Evolutionary conservation across 169 alveolate genomes (phyloP), one percentile per base, ranked within the genome.

Genomic region (Cryptosporidium sp.): DNA sequence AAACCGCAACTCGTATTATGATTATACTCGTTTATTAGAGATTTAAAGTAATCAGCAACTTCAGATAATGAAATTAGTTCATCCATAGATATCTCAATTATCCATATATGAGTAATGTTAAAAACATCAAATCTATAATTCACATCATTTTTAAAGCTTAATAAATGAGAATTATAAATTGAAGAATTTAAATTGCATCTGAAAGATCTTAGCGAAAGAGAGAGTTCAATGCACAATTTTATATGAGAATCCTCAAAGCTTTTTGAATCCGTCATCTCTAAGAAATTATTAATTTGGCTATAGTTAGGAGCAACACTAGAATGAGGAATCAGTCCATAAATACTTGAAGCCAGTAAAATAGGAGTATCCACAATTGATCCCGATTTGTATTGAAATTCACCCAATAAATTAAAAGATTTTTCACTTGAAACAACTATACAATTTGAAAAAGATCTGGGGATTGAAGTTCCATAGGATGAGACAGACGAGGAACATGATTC

Each of bases 371-470:
- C 50, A 16, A 65, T 35, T 31, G 0, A 5, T 33, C 71, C 71
- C 8, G 86, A 73, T 51, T 41, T 26, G 29, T 73, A 52, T 41
- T n/a, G 43, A 26, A 65, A 65, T 33, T 35, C 51, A 8, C 51
- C 43, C 7, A 65, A 29, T 26, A 50, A 18, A 51, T 70, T 70
- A 10, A 39, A 52, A 29, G 41, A 41, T 12, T 48, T 35, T 48
- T n/a, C 21, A 31, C 58, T 55, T 14, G 21, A 33, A 7, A 80
- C 41, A 12, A 41, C 6, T 0, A 43, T 62, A 31, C 51, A 37
- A 37, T 58, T 73, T 3, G 86, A 73, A 80, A 80, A 80, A n/a
- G 80, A 65, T 35, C 41, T 80, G 18, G 89, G 89, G 12, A 80
- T 65, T 7, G 80, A 37, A n/a, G 73, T 45, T 14, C 89, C 89